Percentiles rank a stretch among this genome's conserved stretches.
Evolutionary conservation across 208 protist species (phyloP).

Genomic region (Wallacemonas collosoma): DNA sequence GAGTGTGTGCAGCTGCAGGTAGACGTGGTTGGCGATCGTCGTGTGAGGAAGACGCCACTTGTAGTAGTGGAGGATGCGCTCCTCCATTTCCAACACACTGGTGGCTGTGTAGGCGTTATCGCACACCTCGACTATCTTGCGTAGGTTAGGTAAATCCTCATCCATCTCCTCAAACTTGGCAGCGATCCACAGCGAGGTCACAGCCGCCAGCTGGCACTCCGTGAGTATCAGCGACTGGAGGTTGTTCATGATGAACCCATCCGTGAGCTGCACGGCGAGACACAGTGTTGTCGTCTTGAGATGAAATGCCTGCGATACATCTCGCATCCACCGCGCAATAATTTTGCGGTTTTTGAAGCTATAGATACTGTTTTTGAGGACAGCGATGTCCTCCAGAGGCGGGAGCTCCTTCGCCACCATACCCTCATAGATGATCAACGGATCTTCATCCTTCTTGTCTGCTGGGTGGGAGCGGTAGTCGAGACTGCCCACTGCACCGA

Average conservation of each 20-base stretch:
- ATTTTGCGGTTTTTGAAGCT: conserved; percentile 83
- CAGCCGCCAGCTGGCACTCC: conserved; percentile 77
- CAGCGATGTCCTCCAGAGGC: conserved; percentile 64
- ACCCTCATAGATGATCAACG: conserved; percentile 58
- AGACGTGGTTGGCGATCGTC: conserved; percentile 81
- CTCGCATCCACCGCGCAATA: conserved; percentile 81
- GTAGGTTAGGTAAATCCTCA: conserved; percentile 54
- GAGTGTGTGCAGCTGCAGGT: conserved; percentile 79
- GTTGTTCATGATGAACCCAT: conserved; percentile 66
- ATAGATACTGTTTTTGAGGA: conserved; percentile 81
- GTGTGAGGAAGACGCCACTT: conserved; percentile 86
- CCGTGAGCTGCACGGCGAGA: conserved; percentile 80
- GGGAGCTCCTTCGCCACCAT: conserved; percentile 72
- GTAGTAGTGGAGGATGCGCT: conserved; percentile 71
- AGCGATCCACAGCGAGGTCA: conserved; percentile 78
- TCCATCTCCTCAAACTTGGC: conserved; percentile 90
- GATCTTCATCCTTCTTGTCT: conserved; percentile 51
- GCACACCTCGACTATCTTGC: conserved; percentile 78
- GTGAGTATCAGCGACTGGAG: conserved; percentile 60
- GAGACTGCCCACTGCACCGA: conserved; percentile 61
- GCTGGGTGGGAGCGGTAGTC: conserved; percentile 79
- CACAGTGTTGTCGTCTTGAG: conserved; percentile 83
- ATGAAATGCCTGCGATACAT: conserved; percentile 76
- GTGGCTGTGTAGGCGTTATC: conserved; percentile 62
- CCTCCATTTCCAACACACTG: conserved; percentile 77